phyloP scores from a whole-genome alignment of 176 grass and related monocot genomes.

The Saccharum spontaneum region DNA sequence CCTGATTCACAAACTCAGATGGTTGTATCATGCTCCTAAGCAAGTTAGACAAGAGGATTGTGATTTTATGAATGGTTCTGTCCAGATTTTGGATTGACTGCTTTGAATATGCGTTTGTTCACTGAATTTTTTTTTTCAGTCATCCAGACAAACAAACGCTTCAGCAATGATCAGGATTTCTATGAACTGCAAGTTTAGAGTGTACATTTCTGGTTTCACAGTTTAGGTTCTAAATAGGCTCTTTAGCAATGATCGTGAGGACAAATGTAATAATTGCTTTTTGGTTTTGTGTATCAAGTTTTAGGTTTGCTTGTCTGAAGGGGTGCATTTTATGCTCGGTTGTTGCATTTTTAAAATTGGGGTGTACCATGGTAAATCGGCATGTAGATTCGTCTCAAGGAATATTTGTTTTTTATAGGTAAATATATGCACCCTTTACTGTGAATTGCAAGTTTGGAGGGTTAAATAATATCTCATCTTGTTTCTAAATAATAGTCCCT shows the following conservation, averaged over 20 bases:
- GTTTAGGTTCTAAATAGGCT: background rate
- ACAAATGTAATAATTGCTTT: background rate
- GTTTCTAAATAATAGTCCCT: too few relatives aligned
- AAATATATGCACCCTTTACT: background rate
- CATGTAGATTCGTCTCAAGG: background rate
- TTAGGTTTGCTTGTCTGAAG: background rate
- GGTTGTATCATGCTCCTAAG: background rate
- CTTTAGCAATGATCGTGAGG: background rate
- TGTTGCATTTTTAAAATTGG: background rate
- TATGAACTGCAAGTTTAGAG: background rate
- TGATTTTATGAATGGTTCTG: background rate
- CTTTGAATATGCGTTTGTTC: background rate
- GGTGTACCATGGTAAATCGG: background rate
- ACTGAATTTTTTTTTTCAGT: background rate
- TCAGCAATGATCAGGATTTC: background rate
- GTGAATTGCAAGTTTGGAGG: background rate
- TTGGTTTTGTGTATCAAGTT: background rate
- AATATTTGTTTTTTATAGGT: background rate
- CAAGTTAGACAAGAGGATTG: background rate
- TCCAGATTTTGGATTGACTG: background rate
- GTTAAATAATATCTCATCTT: too few relatives aligned
- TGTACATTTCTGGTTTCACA: background rate
- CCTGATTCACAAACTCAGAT: background rate
- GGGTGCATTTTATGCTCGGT: too few relatives aligned
- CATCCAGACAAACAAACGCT: background rate